Percentiles rank a stretch among this genome's conserved stretches.
phyloP scores from a whole-genome alignment of 2,329 filamentous ascomycete species.

The Hyphodiscus sp. region DNA sequence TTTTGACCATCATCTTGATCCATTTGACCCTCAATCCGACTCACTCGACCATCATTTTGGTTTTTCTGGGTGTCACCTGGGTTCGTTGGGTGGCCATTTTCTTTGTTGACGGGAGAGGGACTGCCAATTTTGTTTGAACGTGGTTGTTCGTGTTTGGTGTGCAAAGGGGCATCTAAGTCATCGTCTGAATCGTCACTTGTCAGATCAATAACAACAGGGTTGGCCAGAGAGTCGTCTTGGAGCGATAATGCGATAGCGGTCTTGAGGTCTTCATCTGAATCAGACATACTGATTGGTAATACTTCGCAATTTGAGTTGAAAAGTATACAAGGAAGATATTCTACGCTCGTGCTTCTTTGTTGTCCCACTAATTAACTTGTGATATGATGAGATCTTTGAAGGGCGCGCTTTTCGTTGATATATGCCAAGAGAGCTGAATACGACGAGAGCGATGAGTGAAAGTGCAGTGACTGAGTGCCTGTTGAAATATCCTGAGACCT shows the following conservation, averaged over 20 bases:
- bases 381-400: not conserved
- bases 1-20: not conserved
- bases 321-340: not conserved
- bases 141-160: not conserved
- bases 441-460: too few relatives aligned
- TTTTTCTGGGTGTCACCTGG: too few relatives aligned
- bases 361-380: too few relatives aligned
- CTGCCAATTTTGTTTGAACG: not conserved
- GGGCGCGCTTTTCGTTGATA: not conserved
- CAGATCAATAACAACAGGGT: slow-evolving; percentile 24
- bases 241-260: slow-evolving; percentile 56
- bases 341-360: too few relatives aligned
- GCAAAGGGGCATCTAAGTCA: slow-evolving; percentile 27
- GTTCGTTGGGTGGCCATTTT: too few relatives aligned
- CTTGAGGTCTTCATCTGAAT: slow-evolving; percentile 42
- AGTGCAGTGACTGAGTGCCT: too few relatives aligned
- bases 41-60: too few relatives aligned
- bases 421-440: too few relatives aligned
- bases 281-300: slow-evolving; percentile 25
- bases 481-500: too few relatives aligned
- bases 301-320: not conserved
- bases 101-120: too few relatives aligned
- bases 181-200: slow-evolving; percentile 28
- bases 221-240: slow-evolving; percentile 4
- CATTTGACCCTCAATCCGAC: too few relatives aligned